Percentiles rank a stretch among this genome's conserved stretches.
These are phyloP conservation scores for Globisporangium canariense DNA, from an alignment of 352 stramenopile genomes.

Conservation along the genomic window DNA sequence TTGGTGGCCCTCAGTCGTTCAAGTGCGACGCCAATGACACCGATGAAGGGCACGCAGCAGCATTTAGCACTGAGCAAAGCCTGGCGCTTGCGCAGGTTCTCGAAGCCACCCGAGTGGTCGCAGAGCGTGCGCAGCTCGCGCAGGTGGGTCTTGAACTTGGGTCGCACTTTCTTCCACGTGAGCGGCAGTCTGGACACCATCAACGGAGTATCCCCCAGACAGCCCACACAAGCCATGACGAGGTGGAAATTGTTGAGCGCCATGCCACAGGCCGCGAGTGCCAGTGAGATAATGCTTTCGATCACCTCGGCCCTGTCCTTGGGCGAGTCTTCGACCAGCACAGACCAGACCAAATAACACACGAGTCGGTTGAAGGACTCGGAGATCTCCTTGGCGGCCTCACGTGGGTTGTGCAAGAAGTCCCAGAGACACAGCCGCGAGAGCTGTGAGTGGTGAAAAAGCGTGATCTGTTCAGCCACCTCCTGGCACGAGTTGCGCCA, in stretches of 20 bases:
- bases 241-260: conserved; percentile 72
- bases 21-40: conserved; percentile 64
- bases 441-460: conserved; percentile 63
- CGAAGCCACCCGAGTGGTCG: conserved; percentile 68
- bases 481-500: conserved; percentile 50
- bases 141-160: conserved; percentile 65
- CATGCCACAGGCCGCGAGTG: conserved; percentile 33
- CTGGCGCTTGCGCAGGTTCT: conserved; percentile 64
- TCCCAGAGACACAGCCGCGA: conserved; percentile 44
- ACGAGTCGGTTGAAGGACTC: conserved; percentile 68
- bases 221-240: conserved; percentile 77
- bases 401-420: conserved; percentile 45
- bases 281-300: conserved; percentile 67
- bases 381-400: conserved; percentile 46
- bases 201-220: conserved; percentile 61
- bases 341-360: conserved; percentile 69
- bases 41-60: conserved; percentile 67
- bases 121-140: conserved; percentile 59
- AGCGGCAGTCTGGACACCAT: conserved; percentile 63
- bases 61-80: conserved; percentile 31
- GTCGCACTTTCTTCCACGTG: conserved; percentile 70
- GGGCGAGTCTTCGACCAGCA: conserved; percentile 61
- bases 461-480: conserved; percentile 61
- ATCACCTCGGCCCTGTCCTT: conserved; percentile 72
- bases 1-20: conserved; percentile 49